Conservation (phyloP, 192 early-diverging fungal genomes). For the Allomyces macrogynus region DNA sequence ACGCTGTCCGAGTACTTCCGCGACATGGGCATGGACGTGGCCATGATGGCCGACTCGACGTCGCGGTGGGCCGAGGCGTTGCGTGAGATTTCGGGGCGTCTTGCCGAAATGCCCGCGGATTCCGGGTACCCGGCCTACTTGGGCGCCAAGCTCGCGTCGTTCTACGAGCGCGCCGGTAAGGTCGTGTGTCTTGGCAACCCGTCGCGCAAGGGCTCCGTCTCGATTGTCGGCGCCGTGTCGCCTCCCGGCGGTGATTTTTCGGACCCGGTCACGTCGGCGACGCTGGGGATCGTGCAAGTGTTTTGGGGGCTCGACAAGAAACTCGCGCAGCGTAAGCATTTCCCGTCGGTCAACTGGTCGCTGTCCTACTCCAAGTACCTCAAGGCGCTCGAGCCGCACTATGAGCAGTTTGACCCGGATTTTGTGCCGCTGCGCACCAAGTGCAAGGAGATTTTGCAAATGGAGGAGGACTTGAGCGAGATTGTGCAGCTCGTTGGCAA, state of each 20-base stretch:
- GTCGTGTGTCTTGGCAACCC: conserved; percentile 92
- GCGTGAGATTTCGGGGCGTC: conserved; percentile 98
- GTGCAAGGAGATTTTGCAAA: conserved; percentile 94
- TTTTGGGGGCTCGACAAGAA: conserved; percentile 99
- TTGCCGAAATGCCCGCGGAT: conserved; percentile 99
- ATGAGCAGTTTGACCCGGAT: conserved; percentile 86
- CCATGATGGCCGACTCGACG: conserved; percentile 99
- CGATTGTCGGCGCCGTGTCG: conserved; percentile 97
- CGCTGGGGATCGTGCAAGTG: conserved; percentile 96
- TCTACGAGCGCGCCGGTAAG: conserved; percentile 99
- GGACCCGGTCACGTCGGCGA: conserved; percentile 92
- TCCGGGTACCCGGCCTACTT: conserved; percentile 96
- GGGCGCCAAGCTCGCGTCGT: conserved; percentile 94
- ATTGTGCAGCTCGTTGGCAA: conserved; percentile 99
- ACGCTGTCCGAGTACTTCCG: conserved; percentile 99
- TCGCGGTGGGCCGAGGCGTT: conserved; percentile 99
- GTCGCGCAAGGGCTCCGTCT: conserved; percentile 75
- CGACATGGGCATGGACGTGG: conserved; percentile 96
- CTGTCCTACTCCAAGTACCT: conserved; percentile 95
- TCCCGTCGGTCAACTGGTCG: conserved; percentile 99
- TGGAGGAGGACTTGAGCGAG: conserved; percentile 94
- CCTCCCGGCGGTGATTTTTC: conserved; percentile 99
- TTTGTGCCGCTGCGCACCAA: conserved; percentile 78
- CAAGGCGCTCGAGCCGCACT: conserved; percentile 89
- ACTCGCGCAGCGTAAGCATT: conserved; percentile 98